A percentile compares a stretch with the other conserved stretches of the same genome.
Evolutionary conservation across 768 basidiomycete species (phyloP).

Genomic region (Termitomyces sp.): DNA sequence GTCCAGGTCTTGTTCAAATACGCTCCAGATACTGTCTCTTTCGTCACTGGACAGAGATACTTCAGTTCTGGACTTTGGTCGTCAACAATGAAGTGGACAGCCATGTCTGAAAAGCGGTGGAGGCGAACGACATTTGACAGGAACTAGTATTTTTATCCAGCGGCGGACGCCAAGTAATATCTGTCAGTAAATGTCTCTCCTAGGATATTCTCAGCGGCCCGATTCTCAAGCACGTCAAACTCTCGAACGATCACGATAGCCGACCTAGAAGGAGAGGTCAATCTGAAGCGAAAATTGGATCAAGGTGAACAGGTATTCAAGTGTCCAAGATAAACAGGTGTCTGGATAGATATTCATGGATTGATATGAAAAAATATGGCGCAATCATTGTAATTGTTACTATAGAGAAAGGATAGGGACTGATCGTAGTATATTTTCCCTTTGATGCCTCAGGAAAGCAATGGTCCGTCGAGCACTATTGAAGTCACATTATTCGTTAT

Average conservation of each 20-base stretch:
- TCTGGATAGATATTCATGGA: background rate
- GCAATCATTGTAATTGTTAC: conserved; percentile 5
- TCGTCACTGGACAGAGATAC: conserved; percentile 34
- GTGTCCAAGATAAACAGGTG: background rate
- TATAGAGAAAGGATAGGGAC: conserved; percentile 1
- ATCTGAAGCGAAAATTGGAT: background rate
- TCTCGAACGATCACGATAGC: background rate
- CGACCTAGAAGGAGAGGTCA: background rate
- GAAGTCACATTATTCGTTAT: background rate
- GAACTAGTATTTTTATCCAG: background rate
- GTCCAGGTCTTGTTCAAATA: conserved; percentile 41
- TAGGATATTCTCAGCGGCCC: conserved; percentile 1
- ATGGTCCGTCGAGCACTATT: conserved; percentile 16
- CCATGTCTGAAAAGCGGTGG: conserved; percentile 3
- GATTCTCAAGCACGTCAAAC: background rate
- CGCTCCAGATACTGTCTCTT: conserved; percentile 30
- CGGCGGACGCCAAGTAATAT: background rate
- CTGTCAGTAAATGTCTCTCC: conserved; percentile 1
- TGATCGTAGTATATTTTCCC: background rate
- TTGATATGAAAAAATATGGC: background rate
- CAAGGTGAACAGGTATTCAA: background rate
- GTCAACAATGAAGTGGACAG: conserved; percentile 32
- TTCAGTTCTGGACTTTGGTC: conserved; percentile 33
- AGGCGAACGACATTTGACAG: background rate
- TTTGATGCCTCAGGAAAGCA: conserved; percentile 12